phyloP scores from a whole-genome alignment of 2,329 filamentous ascomycete genomes.

The Cladophialophora immunda region DNA sequence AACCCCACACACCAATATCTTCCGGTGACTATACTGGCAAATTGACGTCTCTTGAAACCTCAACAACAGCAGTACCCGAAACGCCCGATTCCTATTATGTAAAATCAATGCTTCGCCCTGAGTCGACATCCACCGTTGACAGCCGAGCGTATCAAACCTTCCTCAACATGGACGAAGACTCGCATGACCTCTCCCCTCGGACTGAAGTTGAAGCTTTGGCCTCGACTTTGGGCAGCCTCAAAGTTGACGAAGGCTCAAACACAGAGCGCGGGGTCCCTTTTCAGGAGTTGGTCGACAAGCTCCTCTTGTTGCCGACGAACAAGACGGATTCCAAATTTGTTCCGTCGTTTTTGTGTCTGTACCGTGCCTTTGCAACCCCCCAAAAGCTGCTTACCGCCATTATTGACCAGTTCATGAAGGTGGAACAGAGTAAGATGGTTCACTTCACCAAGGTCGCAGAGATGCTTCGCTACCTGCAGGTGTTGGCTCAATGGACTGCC shows the following conservation, averaged over 20 bases:
- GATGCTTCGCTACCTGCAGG: constrained; percentile 83
- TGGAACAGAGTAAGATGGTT: constrained; percentile 76
- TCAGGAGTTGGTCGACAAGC: constrained; percentile 83
- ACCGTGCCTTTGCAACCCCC: constrained; percentile 91
- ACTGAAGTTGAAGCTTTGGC: constrained; percentile 22
- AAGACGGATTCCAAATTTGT: constrained; percentile 89
- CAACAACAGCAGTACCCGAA: constrained; percentile 32
- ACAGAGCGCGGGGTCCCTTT: constrained; percentile 53
- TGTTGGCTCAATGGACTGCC: constrained; percentile 88
- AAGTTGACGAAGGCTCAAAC: constrained; percentile 44
- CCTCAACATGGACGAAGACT: constrained; percentile 43
- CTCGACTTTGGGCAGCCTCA: constrained; percentile 20
- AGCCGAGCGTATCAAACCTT: constrained; percentile 40
- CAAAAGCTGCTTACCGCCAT: constrained; percentile 79
- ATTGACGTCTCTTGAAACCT: constrained; percentile 23
- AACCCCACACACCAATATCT: constrained; percentile 40
- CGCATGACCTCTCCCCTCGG: constrained; percentile 30
- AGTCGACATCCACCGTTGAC: constrained; percentile 35
- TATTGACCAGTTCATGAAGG: constrained; percentile 67
- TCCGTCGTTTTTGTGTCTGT: constrained; percentile 88
- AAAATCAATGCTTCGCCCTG: constrained; percentile 37
- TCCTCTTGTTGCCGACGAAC: constrained; percentile 81
- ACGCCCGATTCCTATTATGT: constrained; percentile 41
- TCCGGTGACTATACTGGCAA: constrained; percentile 34
- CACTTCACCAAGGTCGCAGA: constrained; percentile 80